Conservation (phyloP, 768 basidiomycete species). For the Naganishia randhawae region DNA sequence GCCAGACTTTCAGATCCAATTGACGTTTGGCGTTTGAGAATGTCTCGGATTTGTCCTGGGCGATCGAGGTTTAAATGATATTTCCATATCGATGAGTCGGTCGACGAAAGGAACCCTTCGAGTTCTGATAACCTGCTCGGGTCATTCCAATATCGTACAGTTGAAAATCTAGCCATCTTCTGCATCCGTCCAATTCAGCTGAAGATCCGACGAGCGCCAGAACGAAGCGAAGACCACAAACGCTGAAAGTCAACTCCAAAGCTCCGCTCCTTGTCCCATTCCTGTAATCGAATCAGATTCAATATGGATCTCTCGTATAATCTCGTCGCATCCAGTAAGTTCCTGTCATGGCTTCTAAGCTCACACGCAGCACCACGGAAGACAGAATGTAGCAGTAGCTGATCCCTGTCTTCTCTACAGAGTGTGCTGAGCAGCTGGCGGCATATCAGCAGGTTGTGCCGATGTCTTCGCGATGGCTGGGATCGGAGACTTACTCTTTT, state of each 20-base stretch:
- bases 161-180: too few species aligned
- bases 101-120: background rate
- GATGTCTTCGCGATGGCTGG: background rate
- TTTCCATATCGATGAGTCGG: background rate
- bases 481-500: background rate
- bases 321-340: slow-evolving; percentile 47
- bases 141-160: too few species aligned
- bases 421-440: slow-evolving; percentile 49
- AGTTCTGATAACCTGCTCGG: too few species aligned
- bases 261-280: background rate
- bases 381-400: background rate
- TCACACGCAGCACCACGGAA: background rate
- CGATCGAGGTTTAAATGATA: background rate
- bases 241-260: too few species aligned
- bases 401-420: slow-evolving; percentile 21
- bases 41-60: slow-evolving; percentile 6
- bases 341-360: background rate
- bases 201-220: too few species aligned
- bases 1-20: too few species aligned
- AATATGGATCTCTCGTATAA: slow-evolving; percentile 48
- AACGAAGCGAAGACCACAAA: background rate
- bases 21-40: slow-evolving; percentile 8
- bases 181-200: too few species aligned
- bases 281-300: background rate
- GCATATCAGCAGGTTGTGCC: slow-evolving; percentile 44